Percentiles rank a stretch among this genome's conserved stretches.
Evolutionary conservation across 2,329 filamentous ascomycete genomes (phyloP).

Genomic region (Orbilia brochopaga): DNA sequence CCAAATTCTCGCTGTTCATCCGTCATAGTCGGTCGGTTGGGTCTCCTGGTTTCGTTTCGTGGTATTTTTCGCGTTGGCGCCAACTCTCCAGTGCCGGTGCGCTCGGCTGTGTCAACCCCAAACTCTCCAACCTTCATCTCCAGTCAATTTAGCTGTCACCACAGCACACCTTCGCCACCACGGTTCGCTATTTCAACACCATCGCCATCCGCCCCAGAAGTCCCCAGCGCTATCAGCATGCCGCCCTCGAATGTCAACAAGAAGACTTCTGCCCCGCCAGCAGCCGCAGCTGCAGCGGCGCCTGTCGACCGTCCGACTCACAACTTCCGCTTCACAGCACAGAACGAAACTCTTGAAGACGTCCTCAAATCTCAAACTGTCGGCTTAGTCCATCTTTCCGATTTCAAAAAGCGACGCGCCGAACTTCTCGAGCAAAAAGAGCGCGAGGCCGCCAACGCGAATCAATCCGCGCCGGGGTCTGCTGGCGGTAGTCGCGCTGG

Average conservation of each 20-base stretch:
- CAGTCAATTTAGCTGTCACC: too few species aligned
- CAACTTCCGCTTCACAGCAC: conserved; percentile 72
- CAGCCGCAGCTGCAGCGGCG: conserved; percentile 53
- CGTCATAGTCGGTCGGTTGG: too few species aligned
- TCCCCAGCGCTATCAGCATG: not conserved
- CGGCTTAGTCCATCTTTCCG: conserved; percentile 86
- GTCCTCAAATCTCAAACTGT: conserved; percentile 84
- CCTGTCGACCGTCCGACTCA: conserved; percentile 55
- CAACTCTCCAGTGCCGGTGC: too few species aligned
- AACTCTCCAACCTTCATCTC: too few species aligned
- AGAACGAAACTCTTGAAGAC: conserved; percentile 78
- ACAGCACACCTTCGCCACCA: too few species aligned
- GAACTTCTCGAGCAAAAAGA: conserved; percentile 92
- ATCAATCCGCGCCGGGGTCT: conserved; percentile 59
- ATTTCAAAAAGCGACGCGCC: conserved; percentile 93
- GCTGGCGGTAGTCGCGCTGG: conserved; percentile 63
- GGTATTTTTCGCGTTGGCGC: too few species aligned
- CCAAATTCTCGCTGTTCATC: not conserved
- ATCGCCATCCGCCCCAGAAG: not conserved
- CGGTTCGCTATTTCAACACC: too few species aligned
- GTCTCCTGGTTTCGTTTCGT: too few species aligned
- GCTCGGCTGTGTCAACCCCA: too few species aligned
- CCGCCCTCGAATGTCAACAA: conserved; percentile 30
- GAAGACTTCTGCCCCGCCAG: conserved; percentile 20
- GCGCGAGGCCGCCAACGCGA: conserved; percentile 71